Conservation (phyloP, 495 filamentous ascomycete species). For the Trichoderma gamsii region DNA sequence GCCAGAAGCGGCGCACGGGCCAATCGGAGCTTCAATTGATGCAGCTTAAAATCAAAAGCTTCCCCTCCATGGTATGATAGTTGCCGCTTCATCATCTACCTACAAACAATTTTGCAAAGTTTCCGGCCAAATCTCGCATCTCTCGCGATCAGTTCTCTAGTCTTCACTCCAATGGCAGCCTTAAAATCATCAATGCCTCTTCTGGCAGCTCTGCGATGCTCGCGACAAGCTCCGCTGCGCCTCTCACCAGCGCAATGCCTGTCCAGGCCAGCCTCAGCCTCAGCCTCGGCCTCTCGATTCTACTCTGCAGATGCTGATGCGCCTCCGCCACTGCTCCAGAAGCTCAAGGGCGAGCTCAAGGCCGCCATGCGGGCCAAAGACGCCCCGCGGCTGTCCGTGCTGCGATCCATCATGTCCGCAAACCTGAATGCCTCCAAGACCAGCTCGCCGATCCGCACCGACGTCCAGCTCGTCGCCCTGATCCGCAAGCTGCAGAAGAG, state of each 20-base stretch:
- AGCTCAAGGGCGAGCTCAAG: slow-evolving; percentile 52
- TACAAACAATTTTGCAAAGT: background rate
- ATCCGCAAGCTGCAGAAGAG: slow-evolving; percentile 40
- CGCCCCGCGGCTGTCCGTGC: slow-evolving; percentile 45
- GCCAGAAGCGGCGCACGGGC: too few species aligned
- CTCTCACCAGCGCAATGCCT: background rate
- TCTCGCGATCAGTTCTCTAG: too few species aligned
- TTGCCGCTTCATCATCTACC: background rate
- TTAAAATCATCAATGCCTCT: background rate
- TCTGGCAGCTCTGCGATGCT: background rate
- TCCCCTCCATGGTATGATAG: too few species aligned
- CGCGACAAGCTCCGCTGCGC: background rate
- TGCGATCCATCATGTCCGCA: slow-evolving; percentile 48
- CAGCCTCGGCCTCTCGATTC: slow-evolving; percentile 19
- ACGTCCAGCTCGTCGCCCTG: slow-evolving; percentile 49
- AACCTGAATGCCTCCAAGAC: slow-evolving; percentile 55
- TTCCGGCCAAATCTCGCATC: background rate
- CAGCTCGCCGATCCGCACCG: slow-evolving; percentile 45
- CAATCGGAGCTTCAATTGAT: too few species aligned
- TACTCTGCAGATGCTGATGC: slow-evolving; percentile 30
- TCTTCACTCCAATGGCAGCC: background rate
- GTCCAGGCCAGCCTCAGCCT: background rate
- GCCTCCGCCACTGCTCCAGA: slow-evolving; percentile 35
- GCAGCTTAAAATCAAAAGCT: too few species aligned
- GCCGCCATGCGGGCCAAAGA: slow-evolving; percentile 55